Conservation (phyloP, 805 yeast species). For the Zygotorulaspora danielsina region DNA sequence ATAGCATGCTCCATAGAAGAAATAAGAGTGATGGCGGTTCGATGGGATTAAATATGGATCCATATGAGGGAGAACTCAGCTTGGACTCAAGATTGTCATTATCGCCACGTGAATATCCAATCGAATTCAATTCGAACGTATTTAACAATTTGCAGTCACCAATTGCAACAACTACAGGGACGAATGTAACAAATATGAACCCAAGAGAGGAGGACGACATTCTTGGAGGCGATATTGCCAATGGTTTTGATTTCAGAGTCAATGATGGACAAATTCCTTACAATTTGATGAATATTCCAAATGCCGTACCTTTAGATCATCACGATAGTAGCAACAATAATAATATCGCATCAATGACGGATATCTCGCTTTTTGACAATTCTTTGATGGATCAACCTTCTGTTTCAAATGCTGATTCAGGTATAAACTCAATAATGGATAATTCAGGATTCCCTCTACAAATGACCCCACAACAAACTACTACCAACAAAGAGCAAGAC, state of each 20-base stretch:
- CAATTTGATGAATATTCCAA: background rate
- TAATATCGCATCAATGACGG: slow-evolving; percentile 11
- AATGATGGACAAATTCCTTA: slow-evolving; percentile 8
- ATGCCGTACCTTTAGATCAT: background rate
- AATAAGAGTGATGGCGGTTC: slow-evolving; percentile 14
- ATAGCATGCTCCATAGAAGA: slow-evolving; percentile 8
- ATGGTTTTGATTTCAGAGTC: slow-evolving; percentile 6
- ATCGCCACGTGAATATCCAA: slow-evolving; percentile 9
- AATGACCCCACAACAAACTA: background rate
- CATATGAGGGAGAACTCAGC: slow-evolving; percentile 4
- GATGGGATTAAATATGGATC: slow-evolving; percentile 10
- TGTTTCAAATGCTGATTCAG: slow-evolving; percentile 5
- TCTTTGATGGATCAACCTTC: slow-evolving; percentile 13
- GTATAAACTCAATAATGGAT: slow-evolving; percentile 2
- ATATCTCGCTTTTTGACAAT: slow-evolving; percentile 16
- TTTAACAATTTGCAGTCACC: slow-evolving; percentile 2
- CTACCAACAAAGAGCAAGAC: background rate
- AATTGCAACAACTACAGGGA: background rate
- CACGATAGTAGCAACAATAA: background rate
- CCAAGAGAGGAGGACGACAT: background rate
- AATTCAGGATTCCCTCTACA: background rate
- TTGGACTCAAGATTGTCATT: slow-evolving; percentile 9
- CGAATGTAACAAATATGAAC: background rate
- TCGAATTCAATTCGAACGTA: slow-evolving; percentile 11
- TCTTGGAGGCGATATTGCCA: background rate